These are phyloP conservation scores for Pisolithus tinctorius DNA, from an alignment of 768 basidiomycete genomes.

Conservation along the genomic window DNA sequence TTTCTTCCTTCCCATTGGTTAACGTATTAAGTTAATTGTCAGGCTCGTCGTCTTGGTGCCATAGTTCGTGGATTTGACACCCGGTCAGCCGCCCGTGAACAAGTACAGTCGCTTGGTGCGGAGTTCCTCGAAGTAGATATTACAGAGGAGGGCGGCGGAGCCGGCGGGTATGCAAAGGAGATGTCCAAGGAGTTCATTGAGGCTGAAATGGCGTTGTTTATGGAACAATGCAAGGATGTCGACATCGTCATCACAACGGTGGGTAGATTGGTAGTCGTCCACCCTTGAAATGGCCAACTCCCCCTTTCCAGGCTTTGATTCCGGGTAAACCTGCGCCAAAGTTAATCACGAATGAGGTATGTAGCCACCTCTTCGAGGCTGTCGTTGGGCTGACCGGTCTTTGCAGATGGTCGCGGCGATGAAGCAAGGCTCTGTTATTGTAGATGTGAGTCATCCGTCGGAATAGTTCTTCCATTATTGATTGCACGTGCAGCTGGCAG, in stretches of 20 bases:
- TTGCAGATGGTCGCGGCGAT: slow-evolving; percentile 74
- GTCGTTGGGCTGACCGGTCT: slow-evolving; percentile 5
- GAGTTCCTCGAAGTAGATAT: slow-evolving; percentile 82
- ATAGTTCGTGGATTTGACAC: slow-evolving; percentile 89
- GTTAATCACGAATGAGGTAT: slow-evolving; percentile 64
- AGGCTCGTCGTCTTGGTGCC: slow-evolving; percentile 80
- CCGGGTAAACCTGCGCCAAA: slow-evolving; percentile 85
- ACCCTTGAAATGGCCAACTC: background rate
- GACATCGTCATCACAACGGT: slow-evolving; percentile 87
- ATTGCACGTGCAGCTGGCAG: slow-evolving; percentile 38
- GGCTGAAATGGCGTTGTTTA: slow-evolving; percentile 83
- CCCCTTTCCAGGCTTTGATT: slow-evolving; percentile 56
- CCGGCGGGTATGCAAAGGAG: slow-evolving; percentile 82
- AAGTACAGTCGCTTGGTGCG: slow-evolving; percentile 84
- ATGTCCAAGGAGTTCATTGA: slow-evolving; percentile 89
- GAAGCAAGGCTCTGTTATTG: slow-evolving; percentile 87
- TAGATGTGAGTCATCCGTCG: slow-evolving; percentile 40
- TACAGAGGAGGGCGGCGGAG: slow-evolving; percentile 76
- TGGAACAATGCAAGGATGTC: slow-evolving; percentile 83
- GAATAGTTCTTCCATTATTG: slow-evolving; percentile 4
- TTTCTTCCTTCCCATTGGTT: background rate
- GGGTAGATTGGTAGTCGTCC: slow-evolving; percentile 10
- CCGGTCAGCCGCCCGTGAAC: slow-evolving; percentile 77
- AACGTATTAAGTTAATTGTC: slow-evolving; percentile 1
- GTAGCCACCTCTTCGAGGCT: background rate